A percentile compares a stretch with the other conserved stretches of the same genome.
phyloP scores from a whole-genome alignment of 805 yeast species.

The Cyberlindnera maclurae region DNA sequence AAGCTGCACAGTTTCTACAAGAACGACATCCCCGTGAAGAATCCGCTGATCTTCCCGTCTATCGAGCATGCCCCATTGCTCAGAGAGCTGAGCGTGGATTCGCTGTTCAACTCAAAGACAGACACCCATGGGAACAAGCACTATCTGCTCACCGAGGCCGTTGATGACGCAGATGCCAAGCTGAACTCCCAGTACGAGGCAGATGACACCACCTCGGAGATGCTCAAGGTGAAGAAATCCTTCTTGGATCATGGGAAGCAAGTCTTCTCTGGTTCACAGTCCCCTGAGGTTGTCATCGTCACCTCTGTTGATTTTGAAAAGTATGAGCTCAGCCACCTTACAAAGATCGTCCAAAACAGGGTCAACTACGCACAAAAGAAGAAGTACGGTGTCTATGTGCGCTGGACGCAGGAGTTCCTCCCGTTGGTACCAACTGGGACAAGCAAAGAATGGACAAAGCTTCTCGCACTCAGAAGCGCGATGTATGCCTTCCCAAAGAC shows the following conservation, averaged over 20 bases:
- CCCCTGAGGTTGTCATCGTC: conserved; percentile 70
- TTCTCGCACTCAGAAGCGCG: conserved; percentile 73
- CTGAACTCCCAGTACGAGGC: conserved; percentile 31
- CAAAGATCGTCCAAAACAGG: conserved; percentile 74
- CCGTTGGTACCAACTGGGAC: conserved; percentile 45
- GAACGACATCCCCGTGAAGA: conserved; percentile 40
- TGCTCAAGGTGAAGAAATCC: conserved; percentile 40
- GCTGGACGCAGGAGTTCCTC: conserved; percentile 80
- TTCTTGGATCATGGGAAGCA: conserved; percentile 63
- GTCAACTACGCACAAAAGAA: conserved; percentile 81
- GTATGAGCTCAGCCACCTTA: conserved; percentile 51
- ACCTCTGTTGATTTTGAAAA: conserved; percentile 72
- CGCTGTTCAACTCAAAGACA: conserved; percentile 42
- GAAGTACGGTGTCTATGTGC: conserved; percentile 73
- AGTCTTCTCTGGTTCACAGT: conserved; percentile 31
- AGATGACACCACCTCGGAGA: conserved; percentile 26
- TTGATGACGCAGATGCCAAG: conserved; percentile 31
- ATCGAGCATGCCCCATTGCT: conserved; percentile 61
- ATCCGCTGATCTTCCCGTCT: conserved; percentile 63
- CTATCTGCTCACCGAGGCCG: conserved; percentile 28
- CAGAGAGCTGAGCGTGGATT: conserved; percentile 46
- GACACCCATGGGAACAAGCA: conserved; percentile 37
- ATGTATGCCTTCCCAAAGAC: conserved; percentile 88
- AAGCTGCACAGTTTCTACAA: conserved; percentile 37
- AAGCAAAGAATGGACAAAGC: conserved; percentile 54